Evolutionary conservation across 1,284 basidiomycete species (phyloP).

Genomic region (Ceratobasidium sp.): DNA sequence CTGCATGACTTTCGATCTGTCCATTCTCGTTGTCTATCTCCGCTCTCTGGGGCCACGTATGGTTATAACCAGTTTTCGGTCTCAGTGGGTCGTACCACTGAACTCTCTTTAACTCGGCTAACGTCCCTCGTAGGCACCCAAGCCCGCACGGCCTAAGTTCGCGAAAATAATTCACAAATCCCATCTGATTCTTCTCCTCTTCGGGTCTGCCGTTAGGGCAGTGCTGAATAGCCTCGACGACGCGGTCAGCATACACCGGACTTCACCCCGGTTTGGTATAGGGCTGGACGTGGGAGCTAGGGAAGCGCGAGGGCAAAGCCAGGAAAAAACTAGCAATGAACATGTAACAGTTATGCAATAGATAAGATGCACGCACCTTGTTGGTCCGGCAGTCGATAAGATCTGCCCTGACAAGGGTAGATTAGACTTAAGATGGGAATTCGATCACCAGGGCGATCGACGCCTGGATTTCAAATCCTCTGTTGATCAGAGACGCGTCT

Average conservation of each 20-base stretch:
- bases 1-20: slow-evolving; percentile 76
- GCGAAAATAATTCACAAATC: slow-evolving; percentile 93
- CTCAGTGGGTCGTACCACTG: slow-evolving; percentile 50
- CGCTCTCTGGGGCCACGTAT: slow-evolving; percentile 73
- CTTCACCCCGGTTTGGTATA: no score
- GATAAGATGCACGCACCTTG: no score
- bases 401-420: no score
- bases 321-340: no score
- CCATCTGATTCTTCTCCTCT: slow-evolving; percentile 89
- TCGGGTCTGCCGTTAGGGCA: slow-evolving; percentile 90
- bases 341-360: no score
- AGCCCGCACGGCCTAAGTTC: slow-evolving; percentile 88
- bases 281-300: no score
- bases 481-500: no score
- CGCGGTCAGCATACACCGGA: slow-evolving; percentile 80
- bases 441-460: no score
- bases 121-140: slow-evolving; percentile 65
- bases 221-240: slow-evolving; percentile 95
- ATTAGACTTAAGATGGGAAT: no score
- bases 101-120: background rate
- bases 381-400: no score
- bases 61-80: slow-evolving; percentile 97
- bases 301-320: no score
- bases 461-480: no score
- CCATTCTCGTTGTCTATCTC: slow-evolving; percentile 8